A percentile compares a stretch with the other conserved stretches of the same genome.
These are phyloP conservation scores for Chytridium lagenaria DNA, from an alignment of 371 early-diverging fungal genomes.

Conservation along the genomic window DNA sequence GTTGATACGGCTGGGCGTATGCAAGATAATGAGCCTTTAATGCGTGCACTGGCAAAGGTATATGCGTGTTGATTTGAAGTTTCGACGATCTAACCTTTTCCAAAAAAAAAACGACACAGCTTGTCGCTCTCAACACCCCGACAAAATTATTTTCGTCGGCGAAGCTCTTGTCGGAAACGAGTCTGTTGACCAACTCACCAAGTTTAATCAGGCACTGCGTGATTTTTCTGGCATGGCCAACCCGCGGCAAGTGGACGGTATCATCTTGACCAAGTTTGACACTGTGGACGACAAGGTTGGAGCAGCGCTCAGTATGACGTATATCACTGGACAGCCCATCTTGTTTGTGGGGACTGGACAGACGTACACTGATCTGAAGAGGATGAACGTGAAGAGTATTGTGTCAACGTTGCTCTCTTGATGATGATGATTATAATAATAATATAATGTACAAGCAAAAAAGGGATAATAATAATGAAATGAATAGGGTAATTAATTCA, in stretches of 20 bases:
- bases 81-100: neutral
- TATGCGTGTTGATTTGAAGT: neutral
- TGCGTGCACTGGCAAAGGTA: slow-evolving; percentile 94
- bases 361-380: slow-evolving; percentile 95
- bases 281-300: slow-evolving; percentile 99
- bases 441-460: too few species aligned
- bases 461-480: too few species aligned
- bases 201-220: slow-evolving; percentile 96
- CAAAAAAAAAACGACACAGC: slow-evolving; percentile 51
- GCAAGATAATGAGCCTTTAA: slow-evolving; percentile 98
- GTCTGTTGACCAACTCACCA: slow-evolving; percentile 95
- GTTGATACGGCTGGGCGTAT: slow-evolving; percentile 99
- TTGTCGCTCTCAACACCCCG: slow-evolving; percentile 95
- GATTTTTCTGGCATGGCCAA: slow-evolving; percentile 68
- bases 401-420: slow-evolving; percentile 75
- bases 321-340: slow-evolving; percentile 96
- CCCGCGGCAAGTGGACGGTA: slow-evolving; percentile 94
- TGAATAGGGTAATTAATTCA: too few species aligned
- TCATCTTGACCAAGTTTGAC: slow-evolving; percentile 97
- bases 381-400: slow-evolving; percentile 84
- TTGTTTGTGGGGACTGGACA: slow-evolving; percentile 99
- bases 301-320: slow-evolving; percentile 97
- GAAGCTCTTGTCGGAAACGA: slow-evolving; percentile 99
- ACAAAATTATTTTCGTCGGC: slow-evolving; percentile 99
- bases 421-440: too few species aligned